Evolutionary conservation across 306 rosid species (phyloP), one percentile per base, ranked within the genome.

Genomic region (Cucurbita pepo): DNA sequence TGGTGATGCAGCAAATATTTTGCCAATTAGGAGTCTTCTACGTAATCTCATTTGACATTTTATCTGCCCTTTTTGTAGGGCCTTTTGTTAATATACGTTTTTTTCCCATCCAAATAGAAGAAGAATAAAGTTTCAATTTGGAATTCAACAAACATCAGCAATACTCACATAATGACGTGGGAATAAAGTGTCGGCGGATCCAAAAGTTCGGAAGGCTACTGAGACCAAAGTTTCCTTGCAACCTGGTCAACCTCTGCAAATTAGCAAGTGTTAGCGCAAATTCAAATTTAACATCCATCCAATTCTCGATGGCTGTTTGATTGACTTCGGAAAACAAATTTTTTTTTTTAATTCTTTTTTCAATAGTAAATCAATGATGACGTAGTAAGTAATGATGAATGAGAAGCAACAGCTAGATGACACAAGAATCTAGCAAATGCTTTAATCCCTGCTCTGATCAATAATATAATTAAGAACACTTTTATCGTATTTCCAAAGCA

Each of bases 401-500:
- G 30, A 69, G 45, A 51, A 69, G 5, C 59, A 30, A 51, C 58
- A 51, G 22, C 41, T 16, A 44, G 7, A 4, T 5, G 12, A 13
- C 30, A 48, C 5, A 41, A 69, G 19, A 13, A 14, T 69, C 9
- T 50, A 48, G 41, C 25, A 48, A 30, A 30, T 50, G 57, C 18
- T 69, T 69, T 69, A 48, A 14, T 67, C 43, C 74, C 74, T 13
- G 58, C 34, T 69, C 58, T 69, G 73, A n/a, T 16, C 12, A 69
- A 22, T 25, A 22, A 15, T 47, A 11, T 13, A 48, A 66, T 50
- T 30, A 50, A 15, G 57, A 69, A 48, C 13, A 22, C 7, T 69
- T 69, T 25, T 67, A 44, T 69, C 59, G 44, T 25, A 69, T 69
- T 67, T 50, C 74, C 58, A 69, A 51, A 69, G 30, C 45, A 69